Evolutionary conservation across 2,329 filamentous ascomycete genomes (phyloP), one percentile per base, ranked within the genome.

Genomic region (Kalaharituber pfeilii): DNA sequence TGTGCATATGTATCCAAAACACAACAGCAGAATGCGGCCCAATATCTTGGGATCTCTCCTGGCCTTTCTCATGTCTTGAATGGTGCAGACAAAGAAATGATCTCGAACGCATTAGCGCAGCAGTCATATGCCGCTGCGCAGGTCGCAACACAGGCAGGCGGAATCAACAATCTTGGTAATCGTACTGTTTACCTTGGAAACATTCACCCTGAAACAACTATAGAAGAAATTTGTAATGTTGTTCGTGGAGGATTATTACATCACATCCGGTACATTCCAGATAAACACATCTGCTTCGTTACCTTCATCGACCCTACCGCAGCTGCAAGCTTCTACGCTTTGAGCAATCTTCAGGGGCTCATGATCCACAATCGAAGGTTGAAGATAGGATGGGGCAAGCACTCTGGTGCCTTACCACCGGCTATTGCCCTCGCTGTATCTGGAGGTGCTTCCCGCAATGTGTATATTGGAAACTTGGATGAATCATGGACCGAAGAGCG

Each of bases 261-360:
- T 69, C 91, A 98, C 69, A 94, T 98, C 69, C 86, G 91, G 63
- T 98, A 96, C 71, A 98, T 98, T 64, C 91, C 91, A 5, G 91
- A 98, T 73, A 98, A 98, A 78, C 91, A 98, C 71, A 98, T 98
- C 63, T 98, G 91, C 75, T 98, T 98, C 67, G 91, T 98, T 55
- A 98, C 91, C 1, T 98, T 98, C 71, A 96, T 98, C 68, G 91
- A 98, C 66, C 91, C 91, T 7, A 98, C 91, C 24, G 93, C 91
- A 2, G 91, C 91, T 24, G 91, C 91, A 39, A 95, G 89, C 1
- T 98, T 98, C 73, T 98, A 95, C 65, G 91, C 91, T 42, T 74
- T 98, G 57, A 95, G 88, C 76, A 96, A 96, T 70, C 75, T 98
- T 26, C 91, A 98, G 68, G 91, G 91, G 24, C 73, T 98, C 61